Conservation (phyloP, 2,329 filamentous ascomycete genomes). For the Paecilomyces dactylethromorphus region DNA sequence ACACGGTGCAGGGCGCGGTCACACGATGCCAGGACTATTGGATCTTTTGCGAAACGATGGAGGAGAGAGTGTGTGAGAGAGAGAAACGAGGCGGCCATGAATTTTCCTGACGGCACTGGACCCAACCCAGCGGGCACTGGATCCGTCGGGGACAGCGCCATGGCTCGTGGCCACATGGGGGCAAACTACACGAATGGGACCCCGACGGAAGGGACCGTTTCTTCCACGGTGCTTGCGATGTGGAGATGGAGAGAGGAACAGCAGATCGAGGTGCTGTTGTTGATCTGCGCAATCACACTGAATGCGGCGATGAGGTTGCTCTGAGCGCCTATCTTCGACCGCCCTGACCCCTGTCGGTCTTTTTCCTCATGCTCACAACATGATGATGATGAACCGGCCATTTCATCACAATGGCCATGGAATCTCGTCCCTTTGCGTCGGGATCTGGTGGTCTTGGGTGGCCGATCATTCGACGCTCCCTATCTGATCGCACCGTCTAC, state of each 20-base stretch:
- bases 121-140: not conserved
- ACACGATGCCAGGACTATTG: not conserved
- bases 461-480: too few relatives aligned
- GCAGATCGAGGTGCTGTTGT: not conserved
- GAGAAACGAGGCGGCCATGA: not conserved
- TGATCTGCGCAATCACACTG: not conserved
- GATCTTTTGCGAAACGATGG: not conserved
- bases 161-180: not conserved
- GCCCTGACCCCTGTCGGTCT: not conserved
- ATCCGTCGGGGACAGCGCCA: constrained; percentile 1
- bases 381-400: too few relatives aligned
- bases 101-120: not conserved
- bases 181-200: not conserved
- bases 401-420: too few relatives aligned
- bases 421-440: too few relatives aligned
- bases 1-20: not conserved
- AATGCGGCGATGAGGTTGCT: not conserved
- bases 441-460: too few relatives aligned
- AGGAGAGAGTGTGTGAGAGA: not conserved
- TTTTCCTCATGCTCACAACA: too few relatives aligned
- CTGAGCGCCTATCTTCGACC: not conserved
- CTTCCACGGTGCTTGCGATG: too few relatives aligned
- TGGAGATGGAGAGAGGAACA: not conserved
- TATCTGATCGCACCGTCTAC: too few relatives aligned
- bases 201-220: not conserved